Evolutionary conservation across 257 asterid species (phyloP).

Genomic region (Perilla frutescens): DNA sequence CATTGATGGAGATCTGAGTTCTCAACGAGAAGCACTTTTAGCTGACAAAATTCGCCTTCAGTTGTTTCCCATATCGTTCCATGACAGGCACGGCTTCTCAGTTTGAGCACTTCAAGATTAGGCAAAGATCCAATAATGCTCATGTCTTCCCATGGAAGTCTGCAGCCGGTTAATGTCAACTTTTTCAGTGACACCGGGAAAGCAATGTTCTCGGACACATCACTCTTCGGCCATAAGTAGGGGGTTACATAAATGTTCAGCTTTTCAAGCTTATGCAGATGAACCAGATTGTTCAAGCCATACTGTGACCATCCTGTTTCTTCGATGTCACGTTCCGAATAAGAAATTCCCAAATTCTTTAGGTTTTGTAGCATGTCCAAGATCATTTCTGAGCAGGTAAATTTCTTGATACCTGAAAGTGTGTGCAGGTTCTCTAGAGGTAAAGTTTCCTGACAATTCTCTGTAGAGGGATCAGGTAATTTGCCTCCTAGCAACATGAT

Average conservation of each 20-base stretch:
- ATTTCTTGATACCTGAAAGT: too few relatives aligned
- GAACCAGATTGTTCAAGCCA: constrained; percentile 3
- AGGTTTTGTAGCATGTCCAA: neutral
- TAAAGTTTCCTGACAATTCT: too few relatives aligned
- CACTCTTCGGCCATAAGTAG: too few relatives aligned
- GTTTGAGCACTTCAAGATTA: constrained; percentile 28
- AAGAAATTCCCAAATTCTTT: constrained; percentile 3
- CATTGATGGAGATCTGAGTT: neutral
- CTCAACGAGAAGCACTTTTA: neutral
- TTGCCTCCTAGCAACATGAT: too few relatives aligned
- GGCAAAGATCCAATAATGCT: neutral
- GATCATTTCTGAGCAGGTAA: too few relatives aligned
- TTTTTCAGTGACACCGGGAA: constrained; percentile 7
- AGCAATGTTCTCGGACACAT: neutral
- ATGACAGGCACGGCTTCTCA: neutral
- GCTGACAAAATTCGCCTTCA: constrained; percentile 14
- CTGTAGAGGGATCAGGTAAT: too few relatives aligned
- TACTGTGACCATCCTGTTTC: constrained; percentile 17
- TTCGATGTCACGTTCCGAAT: neutral
- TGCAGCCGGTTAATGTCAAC: constrained; percentile 28
- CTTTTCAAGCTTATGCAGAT: neutral
- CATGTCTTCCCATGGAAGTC: constrained; percentile 23
- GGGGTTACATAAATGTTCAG: neutral
- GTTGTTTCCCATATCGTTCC: constrained; percentile 15
- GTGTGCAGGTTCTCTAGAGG: too few relatives aligned